Conservation (phyloP, 2,329 filamentous ascomycete genomes). For the Fusarium metavorans region DNA sequence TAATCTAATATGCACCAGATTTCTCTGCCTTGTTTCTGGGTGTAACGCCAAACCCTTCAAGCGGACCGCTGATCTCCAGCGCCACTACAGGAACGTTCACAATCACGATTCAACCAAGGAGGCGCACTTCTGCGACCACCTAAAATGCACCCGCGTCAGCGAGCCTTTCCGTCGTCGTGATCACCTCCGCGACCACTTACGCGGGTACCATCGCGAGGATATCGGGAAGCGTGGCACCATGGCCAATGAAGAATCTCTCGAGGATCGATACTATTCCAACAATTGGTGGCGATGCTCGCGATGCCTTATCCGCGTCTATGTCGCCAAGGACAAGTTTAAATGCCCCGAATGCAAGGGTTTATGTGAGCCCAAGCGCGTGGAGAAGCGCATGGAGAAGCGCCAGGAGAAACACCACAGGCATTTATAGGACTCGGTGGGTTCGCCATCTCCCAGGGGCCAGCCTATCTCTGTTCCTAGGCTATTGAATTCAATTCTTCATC, state of each 20-base stretch:
- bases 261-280: slow-evolving; percentile 35
- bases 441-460: neutral
- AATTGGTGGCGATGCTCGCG: slow-evolving; percentile 63
- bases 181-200: slow-evolving; percentile 68
- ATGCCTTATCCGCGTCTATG: slow-evolving; percentile 61
- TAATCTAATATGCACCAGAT: neutral
- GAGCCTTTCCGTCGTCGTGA: slow-evolving; percentile 66
- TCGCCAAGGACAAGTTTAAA: slow-evolving; percentile 56
- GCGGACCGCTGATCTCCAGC: slow-evolving; percentile 65
- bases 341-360: slow-evolving; percentile 61
- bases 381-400: slow-evolving; percentile 34
- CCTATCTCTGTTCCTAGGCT: neutral
- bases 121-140: slow-evolving; percentile 66
- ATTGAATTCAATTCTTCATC: neutral
- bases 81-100: slow-evolving; percentile 65
- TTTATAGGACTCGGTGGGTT: neutral
- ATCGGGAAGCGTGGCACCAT: slow-evolving; percentile 59
- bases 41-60: slow-evolving; percentile 62
- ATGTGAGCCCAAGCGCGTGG: slow-evolving; percentile 59
- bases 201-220: slow-evolving; percentile 67
- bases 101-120: slow-evolving; percentile 55
- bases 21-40: slow-evolving; percentile 53
- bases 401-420: no score
- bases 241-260: slow-evolving; percentile 53
- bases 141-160: slow-evolving; percentile 57